A percentile compares a stretch with the other conserved stretches of the same genome.
These are phyloP conservation scores for Arthrobotrys sinensis DNA, from an alignment of 2,329 filamentous ascomycete species.

Conservation along the genomic window DNA sequence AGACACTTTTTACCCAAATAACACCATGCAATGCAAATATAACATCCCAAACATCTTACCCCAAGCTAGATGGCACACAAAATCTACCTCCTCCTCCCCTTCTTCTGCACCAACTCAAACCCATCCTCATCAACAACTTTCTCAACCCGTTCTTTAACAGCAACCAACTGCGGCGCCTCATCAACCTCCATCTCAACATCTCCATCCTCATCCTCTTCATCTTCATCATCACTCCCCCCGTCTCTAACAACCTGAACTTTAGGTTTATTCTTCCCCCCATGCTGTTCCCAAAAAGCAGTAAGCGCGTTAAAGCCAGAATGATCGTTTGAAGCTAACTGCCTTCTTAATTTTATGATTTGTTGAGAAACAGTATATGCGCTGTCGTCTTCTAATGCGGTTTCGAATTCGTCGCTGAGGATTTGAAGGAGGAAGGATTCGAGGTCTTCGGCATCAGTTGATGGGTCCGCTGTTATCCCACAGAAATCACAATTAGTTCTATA, in stretches of 20 bases:
- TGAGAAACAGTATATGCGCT: conserved; percentile 81
- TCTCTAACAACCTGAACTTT: conserved; percentile 73
- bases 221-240: conserved; percentile 70
- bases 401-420: conserved; percentile 96
- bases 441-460: conserved; percentile 80
- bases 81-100: conserved; percentile 46
- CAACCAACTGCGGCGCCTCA: conserved; percentile 77
- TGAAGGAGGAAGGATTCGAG: conserved; percentile 88
- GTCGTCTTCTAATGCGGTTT: conserved; percentile 91
- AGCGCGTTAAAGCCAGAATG: conserved; percentile 72
- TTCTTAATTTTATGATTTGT: conserved; percentile 78
- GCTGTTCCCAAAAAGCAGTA: conserved; percentile 76
- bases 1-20: conserved; percentile 4
- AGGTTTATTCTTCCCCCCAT: conserved; percentile 69
- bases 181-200: conserved; percentile 76
- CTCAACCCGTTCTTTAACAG: conserved; percentile 75
- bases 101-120: conserved; percentile 70
- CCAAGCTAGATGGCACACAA: background rate
- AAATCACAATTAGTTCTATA: background rate
- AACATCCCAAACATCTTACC: background rate
- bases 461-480: conserved; percentile 66
- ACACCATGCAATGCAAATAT: conserved; percentile 11
- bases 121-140: conserved; percentile 86
- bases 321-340: conserved; percentile 73
- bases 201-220: conserved; percentile 73